These are phyloP conservation scores for Colletotrichum falcatum DNA, from an alignment of 2,329 filamentous ascomycete species.

Conservation along the genomic window DNA sequence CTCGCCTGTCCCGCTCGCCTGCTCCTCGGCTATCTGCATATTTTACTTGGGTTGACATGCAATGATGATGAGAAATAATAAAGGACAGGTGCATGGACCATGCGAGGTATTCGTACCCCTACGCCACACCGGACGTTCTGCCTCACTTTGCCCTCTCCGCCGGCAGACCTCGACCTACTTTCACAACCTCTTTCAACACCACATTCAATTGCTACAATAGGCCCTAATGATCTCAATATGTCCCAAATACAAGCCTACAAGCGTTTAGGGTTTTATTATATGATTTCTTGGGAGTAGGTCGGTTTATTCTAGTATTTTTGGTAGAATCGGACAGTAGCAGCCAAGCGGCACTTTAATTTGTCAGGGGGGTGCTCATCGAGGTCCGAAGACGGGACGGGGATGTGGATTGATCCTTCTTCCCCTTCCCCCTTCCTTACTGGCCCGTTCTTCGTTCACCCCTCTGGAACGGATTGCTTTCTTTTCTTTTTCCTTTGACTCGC, in stretches of 20 bases:
- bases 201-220: too few species aligned
- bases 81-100: neutral
- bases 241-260: too few species aligned
- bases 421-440: neutral
- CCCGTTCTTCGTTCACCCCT: neutral
- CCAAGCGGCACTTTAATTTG: too few species aligned
- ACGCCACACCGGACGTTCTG: neutral
- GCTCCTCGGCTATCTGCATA: slow-evolving; percentile 26
- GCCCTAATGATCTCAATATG: too few species aligned
- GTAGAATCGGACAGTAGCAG: too few species aligned
- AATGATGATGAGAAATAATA: neutral
- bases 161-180: slow-evolving; percentile 2
- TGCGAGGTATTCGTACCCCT: neutral
- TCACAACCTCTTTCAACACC: too few species aligned
- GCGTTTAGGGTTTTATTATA: too few species aligned
- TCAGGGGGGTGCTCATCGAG: too few species aligned
- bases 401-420: neutral
- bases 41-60: slow-evolving; percentile 15
- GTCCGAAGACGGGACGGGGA: neutral
- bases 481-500: slow-evolving; percentile 20
- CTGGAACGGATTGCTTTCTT: neutral
- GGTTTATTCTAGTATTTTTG: too few species aligned
- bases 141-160: slow-evolving; percentile 6
- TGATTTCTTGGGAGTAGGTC: too few species aligned
- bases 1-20: slow-evolving; percentile 34